Evolutionary conservation across 2,329 filamentous ascomycete genomes (phyloP).

Genomic region (Huntiella decipiens): DNA sequence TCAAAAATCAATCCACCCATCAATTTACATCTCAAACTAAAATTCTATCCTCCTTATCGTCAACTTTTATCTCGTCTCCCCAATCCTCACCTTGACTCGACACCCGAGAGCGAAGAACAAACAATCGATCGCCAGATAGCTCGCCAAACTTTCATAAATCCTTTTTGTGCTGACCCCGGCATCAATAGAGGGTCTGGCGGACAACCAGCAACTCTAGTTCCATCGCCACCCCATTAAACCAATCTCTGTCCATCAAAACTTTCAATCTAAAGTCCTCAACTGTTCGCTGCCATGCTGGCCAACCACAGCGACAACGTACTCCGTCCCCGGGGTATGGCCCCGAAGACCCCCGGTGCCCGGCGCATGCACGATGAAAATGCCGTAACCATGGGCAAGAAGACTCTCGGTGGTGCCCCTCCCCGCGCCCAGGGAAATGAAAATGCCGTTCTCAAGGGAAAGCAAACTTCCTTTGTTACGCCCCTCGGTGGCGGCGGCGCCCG

Average conservation of each 20-base stretch:
- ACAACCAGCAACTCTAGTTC: background rate
- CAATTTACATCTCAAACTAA: too few species aligned
- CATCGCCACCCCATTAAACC: background rate
- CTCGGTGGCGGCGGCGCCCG: conserved; percentile 32
- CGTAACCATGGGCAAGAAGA: conserved; percentile 9
- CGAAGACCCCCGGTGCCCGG: conserved; percentile 63
- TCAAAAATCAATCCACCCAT: too few species aligned
- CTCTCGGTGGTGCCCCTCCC: conserved; percentile 4
- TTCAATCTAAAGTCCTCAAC: background rate
- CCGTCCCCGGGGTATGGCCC: conserved; percentile 23
- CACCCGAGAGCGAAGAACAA: too few species aligned
- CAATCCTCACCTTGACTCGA: too few species aligned
- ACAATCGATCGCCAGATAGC: too few species aligned
- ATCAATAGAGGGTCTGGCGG: too few species aligned
- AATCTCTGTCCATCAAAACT: background rate
- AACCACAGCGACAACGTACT: conserved; percentile 63
- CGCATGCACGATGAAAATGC: conserved; percentile 74
- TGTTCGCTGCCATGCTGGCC: conserved; percentile 44
- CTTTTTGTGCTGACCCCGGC: too few species aligned
- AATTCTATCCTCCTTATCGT: too few species aligned
- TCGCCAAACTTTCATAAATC: too few species aligned
- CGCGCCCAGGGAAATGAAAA: conserved; percentile 8
- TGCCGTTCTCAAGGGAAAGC: conserved; percentile 5
- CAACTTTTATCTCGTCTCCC: too few species aligned
- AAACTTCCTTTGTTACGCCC: conserved; percentile 5